A percentile compares a stretch with the other conserved stretches of the same genome.
phyloP scores from a whole-genome alignment of 148 eudicot species.

The Vaccinium myrtillus region DNA sequence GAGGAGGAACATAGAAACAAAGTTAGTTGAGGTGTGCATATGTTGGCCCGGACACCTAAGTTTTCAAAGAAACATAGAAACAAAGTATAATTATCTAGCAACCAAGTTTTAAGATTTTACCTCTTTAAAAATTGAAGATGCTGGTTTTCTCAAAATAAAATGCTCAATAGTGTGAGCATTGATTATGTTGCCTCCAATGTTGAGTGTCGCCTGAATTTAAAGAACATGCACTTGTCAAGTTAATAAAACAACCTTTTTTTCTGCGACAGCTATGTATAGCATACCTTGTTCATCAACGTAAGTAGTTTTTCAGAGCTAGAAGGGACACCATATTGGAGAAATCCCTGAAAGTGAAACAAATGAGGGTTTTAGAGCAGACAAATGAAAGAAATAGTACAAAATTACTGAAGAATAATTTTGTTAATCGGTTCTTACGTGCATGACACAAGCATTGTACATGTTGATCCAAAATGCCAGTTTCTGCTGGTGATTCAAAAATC shows the following conservation, averaged over 20 bases:
- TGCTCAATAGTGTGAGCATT: conserved; percentile 87
- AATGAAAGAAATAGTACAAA: background rate
- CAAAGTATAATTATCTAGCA: background rate
- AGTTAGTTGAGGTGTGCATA: too few relatives aligned
- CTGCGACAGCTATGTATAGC: background rate
- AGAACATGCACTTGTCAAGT: background rate
- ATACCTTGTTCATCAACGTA: conserved; percentile 75
- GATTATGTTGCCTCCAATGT: conserved; percentile 72
- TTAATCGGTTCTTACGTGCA: conserved; percentile 61
- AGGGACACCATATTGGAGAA: conserved; percentile 80
- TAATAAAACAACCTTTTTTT: background rate
- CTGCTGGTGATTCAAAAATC: conserved; percentile 66
- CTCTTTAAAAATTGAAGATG: conserved; percentile 39
- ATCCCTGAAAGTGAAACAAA: conserved; percentile 48
- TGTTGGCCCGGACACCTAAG: too few relatives aligned
- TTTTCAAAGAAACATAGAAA: background rate
- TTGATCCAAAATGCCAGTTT: conserved; percentile 97
- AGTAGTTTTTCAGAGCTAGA: conserved; percentile 59
- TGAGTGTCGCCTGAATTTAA: conserved; percentile 67
- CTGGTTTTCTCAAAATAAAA: conserved; percentile 68
- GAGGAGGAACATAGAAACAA: too few relatives aligned
- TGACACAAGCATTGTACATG: conserved; percentile 92
- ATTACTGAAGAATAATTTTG: background rate
- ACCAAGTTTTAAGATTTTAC: conserved; percentile 22
- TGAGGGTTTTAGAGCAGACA: background rate